Percentiles rank a stretch among this genome's conserved stretches.
Evolutionary conservation across 2,329 filamentous ascomycete species (phyloP).

Genomic region (Colletotrichum magnum): DNA sequence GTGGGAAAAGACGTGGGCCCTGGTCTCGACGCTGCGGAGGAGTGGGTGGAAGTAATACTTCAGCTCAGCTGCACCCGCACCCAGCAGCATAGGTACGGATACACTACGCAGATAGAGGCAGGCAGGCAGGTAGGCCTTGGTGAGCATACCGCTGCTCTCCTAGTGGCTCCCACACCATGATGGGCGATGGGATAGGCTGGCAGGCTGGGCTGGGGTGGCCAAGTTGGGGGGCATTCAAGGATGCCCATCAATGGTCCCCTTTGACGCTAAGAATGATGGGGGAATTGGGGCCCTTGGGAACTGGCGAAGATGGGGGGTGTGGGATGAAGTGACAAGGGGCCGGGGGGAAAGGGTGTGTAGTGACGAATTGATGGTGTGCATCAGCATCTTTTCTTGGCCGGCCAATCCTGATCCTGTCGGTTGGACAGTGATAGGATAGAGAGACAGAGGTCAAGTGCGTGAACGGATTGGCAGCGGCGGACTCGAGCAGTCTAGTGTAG

Average conservation of each 20-base stretch:
- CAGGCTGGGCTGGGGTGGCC: conserved; percentile 32
- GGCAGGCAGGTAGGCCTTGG: conserved; percentile 9
- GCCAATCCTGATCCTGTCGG: conserved; percentile 36
- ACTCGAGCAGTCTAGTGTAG: conserved; percentile 10
- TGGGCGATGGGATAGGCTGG: conserved; percentile 32
- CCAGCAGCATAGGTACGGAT: conserved; percentile 3
- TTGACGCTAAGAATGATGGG: conserved; percentile 31
- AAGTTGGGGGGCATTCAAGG: conserved; percentile 37
- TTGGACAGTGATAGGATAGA: conserved; percentile 17
- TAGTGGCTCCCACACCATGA: conserved; percentile 15
- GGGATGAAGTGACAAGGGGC: conserved; percentile 19
- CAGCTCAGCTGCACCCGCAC: conserved; percentile 22
- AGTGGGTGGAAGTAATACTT: conserved; percentile 40
- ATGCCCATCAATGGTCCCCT: conserved; percentile 34
- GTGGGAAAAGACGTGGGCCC: conserved; percentile 20
- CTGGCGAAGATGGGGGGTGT: conserved; percentile 26
- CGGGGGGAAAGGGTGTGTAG: conserved; percentile 25
- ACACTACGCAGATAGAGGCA: conserved; percentile 30
- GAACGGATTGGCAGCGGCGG: conserved; percentile 18
- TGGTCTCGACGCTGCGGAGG: conserved; percentile 30
- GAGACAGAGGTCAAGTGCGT: conserved; percentile 23
- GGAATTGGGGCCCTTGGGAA: conserved; percentile 30
- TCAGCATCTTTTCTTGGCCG: conserved; percentile 35
- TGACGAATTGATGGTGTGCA: conserved; percentile 35
- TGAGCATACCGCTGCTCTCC: conserved; percentile 36